A percentile compares a stretch with the other conserved stretches of the same genome.
phyloP scores from a whole-genome alignment of 805 yeast species.

The Saccharomycopsis guyanensis region DNA sequence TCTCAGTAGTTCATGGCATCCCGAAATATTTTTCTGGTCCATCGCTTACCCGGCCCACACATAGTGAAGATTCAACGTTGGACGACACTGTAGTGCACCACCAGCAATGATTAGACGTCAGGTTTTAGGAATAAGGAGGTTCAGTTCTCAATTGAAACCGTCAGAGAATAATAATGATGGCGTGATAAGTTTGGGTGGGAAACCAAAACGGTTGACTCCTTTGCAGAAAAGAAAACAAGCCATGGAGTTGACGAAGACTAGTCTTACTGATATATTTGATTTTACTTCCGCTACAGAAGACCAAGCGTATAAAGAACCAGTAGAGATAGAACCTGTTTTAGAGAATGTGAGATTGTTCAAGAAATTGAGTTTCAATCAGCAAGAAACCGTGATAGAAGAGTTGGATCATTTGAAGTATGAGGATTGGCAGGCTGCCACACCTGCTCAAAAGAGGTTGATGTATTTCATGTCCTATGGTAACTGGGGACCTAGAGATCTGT shows the following conservation, averaged over 20 bases:
- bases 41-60: neutral
- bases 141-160: too few relatives aligned
- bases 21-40: neutral
- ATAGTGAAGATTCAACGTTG: neutral
- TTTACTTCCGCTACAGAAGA: constrained; percentile 23
- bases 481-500: constrained; percentile 61
- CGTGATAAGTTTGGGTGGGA: neutral
- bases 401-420: constrained; percentile 36
- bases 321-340: constrained; percentile 38
- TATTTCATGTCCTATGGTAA: constrained; percentile 62
- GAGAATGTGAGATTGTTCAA: constrained; percentile 31
- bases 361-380: constrained; percentile 40
- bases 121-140: neutral
- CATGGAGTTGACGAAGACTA: constrained; percentile 24
- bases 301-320: constrained; percentile 32
- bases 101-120: too few relatives aligned
- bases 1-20: neutral
- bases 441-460: constrained; percentile 45
- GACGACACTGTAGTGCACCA: too few relatives aligned
- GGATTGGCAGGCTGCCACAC: constrained; percentile 47
- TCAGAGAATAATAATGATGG: constrained; percentile 1
- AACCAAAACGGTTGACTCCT: constrained; percentile 8
- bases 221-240: constrained; percentile 17
- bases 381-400: constrained; percentile 48
- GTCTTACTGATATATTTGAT: constrained; percentile 27